Base-by-base conservation (phyloP, 2,329 filamentous ascomycete genomes). In the Periconia sp. region DNA sequence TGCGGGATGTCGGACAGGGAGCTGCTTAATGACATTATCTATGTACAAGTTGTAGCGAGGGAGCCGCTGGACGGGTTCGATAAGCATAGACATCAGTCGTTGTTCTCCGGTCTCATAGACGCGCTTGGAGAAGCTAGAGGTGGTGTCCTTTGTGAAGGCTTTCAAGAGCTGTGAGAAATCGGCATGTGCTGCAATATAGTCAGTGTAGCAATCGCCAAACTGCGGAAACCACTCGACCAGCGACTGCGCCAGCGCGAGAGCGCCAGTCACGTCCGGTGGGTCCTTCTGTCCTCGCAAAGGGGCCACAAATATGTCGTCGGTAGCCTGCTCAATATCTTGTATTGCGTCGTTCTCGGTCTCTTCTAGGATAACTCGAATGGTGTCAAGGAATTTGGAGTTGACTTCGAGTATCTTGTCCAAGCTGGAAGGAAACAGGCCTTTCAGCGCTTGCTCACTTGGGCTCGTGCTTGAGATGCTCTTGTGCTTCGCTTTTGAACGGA, bases 31-130 rank as follows among this genome's bases (percentile, higher is more conserved):
- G 63, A 99, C 96, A 61, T 95, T 92, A 73, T 99, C 94, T 58
- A 99, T 97, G 63, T 97, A 87, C 24, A 99, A 78, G 61, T 90
- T 96, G 73, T 99, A 99, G 18, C 94, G 86, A 18, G 94, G 94
- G 38, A 99, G 79, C 38, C 94, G 82, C 69, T 99, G 94, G 0
- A 99, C 92, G 2, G 94, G 94, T 70, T 99, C 94, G 66, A 99
- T 99, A 40, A 99, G 80, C 50, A 94, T 82, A 3, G 94, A 97
- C 35, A 89, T 91, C 40, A 97, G 81, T 43, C 85, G 83, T 72
- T 99, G 94, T 68, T 97, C 94, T 41, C 94, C 92, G 2, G 87
- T 87, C 52, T 92, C 84, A 38, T 89, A 83, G 3, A 96, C 83
- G 32, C 88, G 79, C 56, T 87, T 86, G 3, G 87, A 87, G 65